Evolutionary conservation across 108 stramenopile genomes (phyloP).

Genomic region (Conticribra weissflogii): DNA sequence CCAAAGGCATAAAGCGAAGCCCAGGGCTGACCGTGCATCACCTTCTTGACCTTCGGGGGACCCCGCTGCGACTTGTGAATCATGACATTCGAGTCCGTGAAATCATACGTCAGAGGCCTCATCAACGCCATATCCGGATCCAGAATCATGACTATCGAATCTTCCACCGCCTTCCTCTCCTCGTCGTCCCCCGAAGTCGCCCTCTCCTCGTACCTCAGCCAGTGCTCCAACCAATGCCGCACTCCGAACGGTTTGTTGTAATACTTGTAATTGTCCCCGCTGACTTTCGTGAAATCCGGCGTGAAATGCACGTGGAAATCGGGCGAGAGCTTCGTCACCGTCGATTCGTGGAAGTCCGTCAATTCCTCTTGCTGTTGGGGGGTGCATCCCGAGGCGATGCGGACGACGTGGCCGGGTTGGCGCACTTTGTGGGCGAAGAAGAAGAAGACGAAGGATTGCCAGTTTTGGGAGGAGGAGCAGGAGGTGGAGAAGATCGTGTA

Average conservation of each 20-base stretch:
- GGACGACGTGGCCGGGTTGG: slow-evolving; percentile 86
- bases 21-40: slow-evolving; percentile 90
- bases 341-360: slow-evolving; percentile 30
- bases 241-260: slow-evolving; percentile 95
- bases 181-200: slow-evolving; percentile 57
- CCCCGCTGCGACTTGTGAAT: slow-evolving; percentile 42
- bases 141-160: slow-evolving; percentile 73
- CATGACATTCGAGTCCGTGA: slow-evolving; percentile 63
- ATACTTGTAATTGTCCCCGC: slow-evolving; percentile 73
- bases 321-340: slow-evolving; percentile 49
- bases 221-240: slow-evolving; percentile 79
- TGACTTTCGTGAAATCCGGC: slow-evolving; percentile 56
- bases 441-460: slow-evolving; percentile 93
- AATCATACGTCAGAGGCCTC: slow-evolving; percentile 83
- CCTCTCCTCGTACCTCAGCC: slow-evolving; percentile 60
- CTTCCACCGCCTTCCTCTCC: slow-evolving; percentile 54
- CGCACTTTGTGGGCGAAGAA: slow-evolving; percentile 69
- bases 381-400: slow-evolving; percentile 85
- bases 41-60: slow-evolving; percentile 40
- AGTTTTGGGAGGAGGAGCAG: slow-evolving; percentile 90
- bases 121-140: slow-evolving; percentile 86
- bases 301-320: slow-evolving; percentile 77
- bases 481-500: slow-evolving; percentile 79
- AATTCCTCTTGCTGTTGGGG: slow-evolving; percentile 43
- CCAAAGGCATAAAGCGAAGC: slow-evolving; percentile 91